Evolutionary conservation across 2,329 filamentous ascomycete species (phyloP), one percentile per base, ranked within the genome.

Genomic region (Cladosporium phlei): DNA sequence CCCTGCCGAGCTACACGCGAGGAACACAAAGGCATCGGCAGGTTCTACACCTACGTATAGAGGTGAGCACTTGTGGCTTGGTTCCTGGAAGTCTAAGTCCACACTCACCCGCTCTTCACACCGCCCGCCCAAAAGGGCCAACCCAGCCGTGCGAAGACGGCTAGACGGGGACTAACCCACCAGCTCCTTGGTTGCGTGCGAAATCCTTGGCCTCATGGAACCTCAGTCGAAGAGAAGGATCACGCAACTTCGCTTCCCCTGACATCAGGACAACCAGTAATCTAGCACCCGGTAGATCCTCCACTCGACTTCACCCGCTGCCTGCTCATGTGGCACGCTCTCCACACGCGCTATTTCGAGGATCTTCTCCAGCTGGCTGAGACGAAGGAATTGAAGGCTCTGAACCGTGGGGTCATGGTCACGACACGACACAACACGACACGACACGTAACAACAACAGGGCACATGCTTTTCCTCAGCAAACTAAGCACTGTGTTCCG

Each of bases 161-260:
- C n/a, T n/a, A n/a, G n/a, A n/a, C n/a, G n/a, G n/a, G n/a, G n/a
- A n/a, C n/a, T n/a, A n/a, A n/a, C n/a, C n/a, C n/a, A n/a, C n/a
- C n/a, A n/a, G n/a, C n/a, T n/a, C n/a, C n/a, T n/a, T n/a, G n/a
- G n/a, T n/a, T n/a, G n/a, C n/a, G n/a, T n/a, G 19, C 5, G 14
- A 12, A 17, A 7, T 10, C 16, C 19, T 21, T 20, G 11, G 34
- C 33, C n/a, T 12, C 11, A 17, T 28, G 28, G 39, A 17, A 14
- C 17, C 29, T 22, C 20, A 8, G 19, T 24, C 39, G 20, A 43
- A 19, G 20, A 29, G 39, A 33, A 29, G 19, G 25, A 22, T 11
- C 17, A 17, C 27, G 30, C 42, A 37, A 45, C 32, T 32, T 45
- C 42, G 37, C 30, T 22, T 45, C 39, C 39, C 39, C 33, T 19